Percentiles rank a stretch among this genome's conserved stretches.
These are phyloP conservation scores for Apiospora phragmitis DNA, from an alignment of 2,329 filamentous ascomycete species.

Conservation along the genomic window DNA sequence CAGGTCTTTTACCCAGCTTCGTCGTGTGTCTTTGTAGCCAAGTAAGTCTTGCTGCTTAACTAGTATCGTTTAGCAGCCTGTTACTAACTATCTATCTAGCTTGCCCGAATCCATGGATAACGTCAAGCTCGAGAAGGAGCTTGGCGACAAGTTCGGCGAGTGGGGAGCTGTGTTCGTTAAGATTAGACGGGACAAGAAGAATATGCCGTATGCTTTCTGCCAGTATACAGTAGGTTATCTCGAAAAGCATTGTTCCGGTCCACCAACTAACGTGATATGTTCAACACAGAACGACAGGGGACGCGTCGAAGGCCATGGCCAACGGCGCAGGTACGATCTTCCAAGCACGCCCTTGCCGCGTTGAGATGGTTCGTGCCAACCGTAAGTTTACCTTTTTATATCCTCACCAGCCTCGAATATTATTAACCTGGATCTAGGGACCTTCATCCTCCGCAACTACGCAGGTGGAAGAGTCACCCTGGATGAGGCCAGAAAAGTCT, in stretches of 20 bases:
- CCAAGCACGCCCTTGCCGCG: slow-evolving; percentile 57
- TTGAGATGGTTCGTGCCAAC: slow-evolving; percentile 60
- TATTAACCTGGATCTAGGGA: slow-evolving; percentile 40
- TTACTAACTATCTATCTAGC: slow-evolving; percentile 34
- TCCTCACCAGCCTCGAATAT: background rate
- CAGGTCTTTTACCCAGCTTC: slow-evolving; percentile 54
- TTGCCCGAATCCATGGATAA: slow-evolving; percentile 53
- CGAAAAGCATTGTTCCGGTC: background rate
- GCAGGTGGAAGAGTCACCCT: slow-evolving; percentile 38
- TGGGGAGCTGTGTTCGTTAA: slow-evolving; percentile 63
- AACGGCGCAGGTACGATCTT: slow-evolving; percentile 50
- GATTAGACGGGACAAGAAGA: slow-evolving; percentile 56
- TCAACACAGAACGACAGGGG: slow-evolving; percentile 42
- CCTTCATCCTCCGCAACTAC: slow-evolving; percentile 47
- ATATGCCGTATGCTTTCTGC: slow-evolving; percentile 65
- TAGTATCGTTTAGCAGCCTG: background rate
- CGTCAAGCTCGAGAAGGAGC: slow-evolving; percentile 49
- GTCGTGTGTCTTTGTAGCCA: slow-evolving; percentile 65
- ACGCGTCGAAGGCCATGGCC: slow-evolving; percentile 50
- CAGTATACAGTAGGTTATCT: slow-evolving; percentile 57
- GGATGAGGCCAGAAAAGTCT: slow-evolving; percentile 44
- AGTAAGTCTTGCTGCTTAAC: slow-evolving; percentile 47
- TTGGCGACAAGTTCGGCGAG: slow-evolving; percentile 52
- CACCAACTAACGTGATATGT: slow-evolving; percentile 25
- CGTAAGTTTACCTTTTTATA: slow-evolving; percentile 40